These are phyloP conservation scores for Trichoderma sp. DNA, from an alignment of 2,329 filamentous ascomycete species.

Conservation along the genomic window DNA sequence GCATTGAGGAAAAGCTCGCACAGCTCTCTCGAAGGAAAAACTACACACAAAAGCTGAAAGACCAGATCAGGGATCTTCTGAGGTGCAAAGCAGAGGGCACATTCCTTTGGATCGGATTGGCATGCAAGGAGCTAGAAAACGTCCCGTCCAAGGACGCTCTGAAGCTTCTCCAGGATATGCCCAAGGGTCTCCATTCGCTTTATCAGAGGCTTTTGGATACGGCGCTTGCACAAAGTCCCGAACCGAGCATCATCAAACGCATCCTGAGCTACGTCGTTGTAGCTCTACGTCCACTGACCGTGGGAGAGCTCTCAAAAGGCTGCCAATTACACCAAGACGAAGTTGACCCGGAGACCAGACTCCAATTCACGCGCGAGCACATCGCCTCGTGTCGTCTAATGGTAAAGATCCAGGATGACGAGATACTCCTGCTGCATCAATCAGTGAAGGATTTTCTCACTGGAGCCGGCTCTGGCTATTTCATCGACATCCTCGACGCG, in stretches of 20 bases:
- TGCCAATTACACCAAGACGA: constrained; percentile 29
- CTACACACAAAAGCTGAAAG: constrained; percentile 30
- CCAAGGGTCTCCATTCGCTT: constrained; percentile 31
- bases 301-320: constrained; percentile 29
- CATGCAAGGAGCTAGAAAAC: constrained; percentile 32
- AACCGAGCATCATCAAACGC: constrained; percentile 7
- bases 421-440: constrained; percentile 30
- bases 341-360: constrained; percentile 13
- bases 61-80: constrained; percentile 31
- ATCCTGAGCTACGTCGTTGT: constrained; percentile 28
- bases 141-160: constrained; percentile 33
- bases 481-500: background rate
- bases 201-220: constrained; percentile 29
- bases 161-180: constrained; percentile 30
- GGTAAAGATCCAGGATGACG: constrained; percentile 29
- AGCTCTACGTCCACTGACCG: constrained; percentile 21
- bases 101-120: constrained; percentile 35
- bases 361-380: constrained; percentile 28
- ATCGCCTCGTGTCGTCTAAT: constrained; percentile 30
- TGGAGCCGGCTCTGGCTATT: background rate
- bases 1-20: constrained; percentile 31
- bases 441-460: constrained; percentile 31
- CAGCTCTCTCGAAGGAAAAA: constrained; percentile 29
- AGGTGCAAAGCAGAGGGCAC: constrained; percentile 32
- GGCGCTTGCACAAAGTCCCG: constrained; percentile 6